phyloP scores from a whole-genome alignment of 352 stramenopile species.

The Phytophthora sojae region DNA sequence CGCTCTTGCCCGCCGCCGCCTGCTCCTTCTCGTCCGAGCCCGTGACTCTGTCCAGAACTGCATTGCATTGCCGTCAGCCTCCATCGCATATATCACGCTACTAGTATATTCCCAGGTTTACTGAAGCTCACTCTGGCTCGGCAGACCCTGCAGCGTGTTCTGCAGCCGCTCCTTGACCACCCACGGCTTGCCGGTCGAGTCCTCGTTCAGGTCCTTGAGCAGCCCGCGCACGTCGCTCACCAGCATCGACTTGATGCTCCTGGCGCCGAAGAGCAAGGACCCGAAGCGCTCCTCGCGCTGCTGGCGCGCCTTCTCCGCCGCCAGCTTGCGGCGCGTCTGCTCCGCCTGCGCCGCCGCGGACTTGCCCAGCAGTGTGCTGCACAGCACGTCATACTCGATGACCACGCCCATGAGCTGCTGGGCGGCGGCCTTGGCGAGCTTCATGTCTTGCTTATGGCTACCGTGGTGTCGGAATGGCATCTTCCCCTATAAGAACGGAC shows the following conservation, averaged over 20 bases:
- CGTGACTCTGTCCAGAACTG: slow-evolving; percentile 59
- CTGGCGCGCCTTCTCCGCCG: slow-evolving; percentile 19
- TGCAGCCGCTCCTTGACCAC: slow-evolving; percentile 69
- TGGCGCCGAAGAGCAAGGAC: slow-evolving; percentile 37
- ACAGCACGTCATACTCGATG: slow-evolving; percentile 83
- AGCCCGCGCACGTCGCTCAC: slow-evolving; percentile 66
- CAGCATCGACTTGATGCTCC: slow-evolving; percentile 60
- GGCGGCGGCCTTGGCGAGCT: slow-evolving; percentile 69
- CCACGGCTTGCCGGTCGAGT: slow-evolving; percentile 72
- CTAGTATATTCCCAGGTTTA: not conserved
- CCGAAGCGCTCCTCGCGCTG: slow-evolving; percentile 32
- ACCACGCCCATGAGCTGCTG: slow-evolving; percentile 82
- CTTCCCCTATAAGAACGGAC: slow-evolving; percentile 25
- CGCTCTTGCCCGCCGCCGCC: slow-evolving; percentile 37
- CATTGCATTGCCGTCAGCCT: not conserved
- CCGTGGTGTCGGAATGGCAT: not conserved
- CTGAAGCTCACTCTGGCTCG: slow-evolving; percentile 51
- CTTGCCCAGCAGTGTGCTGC: slow-evolving; percentile 67
- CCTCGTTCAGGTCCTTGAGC: slow-evolving; percentile 67
- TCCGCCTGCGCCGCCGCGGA: slow-evolving; percentile 41
- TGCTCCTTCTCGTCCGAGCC: slow-evolving; percentile 35
- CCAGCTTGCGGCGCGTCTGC: slow-evolving; percentile 37
- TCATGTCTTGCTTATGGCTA: slow-evolving; percentile 42
- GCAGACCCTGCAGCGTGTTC: slow-evolving; percentile 67
- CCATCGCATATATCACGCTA: too few relatives aligned